These are phyloP conservation scores for Diaporthe aspalathi DNA, from an alignment of 2,329 filamentous ascomycete species.

Conservation along the genomic window DNA sequence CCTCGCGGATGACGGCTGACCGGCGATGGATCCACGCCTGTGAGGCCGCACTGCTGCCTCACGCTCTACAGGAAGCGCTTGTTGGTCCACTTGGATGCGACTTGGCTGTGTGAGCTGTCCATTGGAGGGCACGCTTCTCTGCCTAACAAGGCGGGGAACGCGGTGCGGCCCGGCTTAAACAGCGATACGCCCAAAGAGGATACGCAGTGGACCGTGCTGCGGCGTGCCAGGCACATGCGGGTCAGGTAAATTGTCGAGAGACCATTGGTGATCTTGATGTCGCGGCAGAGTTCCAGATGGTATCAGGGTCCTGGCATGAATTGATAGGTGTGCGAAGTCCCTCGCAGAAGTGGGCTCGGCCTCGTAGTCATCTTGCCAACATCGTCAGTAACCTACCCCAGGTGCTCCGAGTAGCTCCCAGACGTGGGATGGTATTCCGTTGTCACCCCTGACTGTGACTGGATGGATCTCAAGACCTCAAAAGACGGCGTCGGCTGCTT, in stretches of 20 bases:
- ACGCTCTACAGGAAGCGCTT: constrained; percentile 48
- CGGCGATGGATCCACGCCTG: constrained; percentile 48
- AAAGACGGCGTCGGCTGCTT: not conserved
- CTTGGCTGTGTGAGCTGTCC: constrained; percentile 48
- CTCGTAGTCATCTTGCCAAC: not conserved
- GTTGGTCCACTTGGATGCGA: constrained; percentile 39
- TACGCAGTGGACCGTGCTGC: constrained; percentile 52
- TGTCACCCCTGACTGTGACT: not conserved
- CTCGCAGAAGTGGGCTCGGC: not conserved
- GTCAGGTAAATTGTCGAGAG: constrained; percentile 47
- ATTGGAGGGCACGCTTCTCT: constrained; percentile 34
- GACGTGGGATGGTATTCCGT: not conserved
- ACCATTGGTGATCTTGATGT: constrained; percentile 47
- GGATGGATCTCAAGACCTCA: not conserved
- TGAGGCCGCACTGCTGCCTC: constrained; percentile 37
- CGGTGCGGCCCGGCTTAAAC: not conserved
- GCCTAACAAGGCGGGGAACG: constrained; percentile 37
- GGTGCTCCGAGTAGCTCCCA: not conserved
- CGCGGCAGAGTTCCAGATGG: constrained; percentile 45
- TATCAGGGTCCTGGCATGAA: no score
- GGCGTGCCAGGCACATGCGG: constrained; percentile 40
- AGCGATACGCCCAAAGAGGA: constrained; percentile 45
- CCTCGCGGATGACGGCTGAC: constrained; percentile 32
- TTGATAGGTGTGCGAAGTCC: not conserved
- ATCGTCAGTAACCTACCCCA: not conserved